Base-by-base conservation (phyloP, 2,329 filamentous ascomycete genomes). In the Pyricularia pennisetigena region DNA sequence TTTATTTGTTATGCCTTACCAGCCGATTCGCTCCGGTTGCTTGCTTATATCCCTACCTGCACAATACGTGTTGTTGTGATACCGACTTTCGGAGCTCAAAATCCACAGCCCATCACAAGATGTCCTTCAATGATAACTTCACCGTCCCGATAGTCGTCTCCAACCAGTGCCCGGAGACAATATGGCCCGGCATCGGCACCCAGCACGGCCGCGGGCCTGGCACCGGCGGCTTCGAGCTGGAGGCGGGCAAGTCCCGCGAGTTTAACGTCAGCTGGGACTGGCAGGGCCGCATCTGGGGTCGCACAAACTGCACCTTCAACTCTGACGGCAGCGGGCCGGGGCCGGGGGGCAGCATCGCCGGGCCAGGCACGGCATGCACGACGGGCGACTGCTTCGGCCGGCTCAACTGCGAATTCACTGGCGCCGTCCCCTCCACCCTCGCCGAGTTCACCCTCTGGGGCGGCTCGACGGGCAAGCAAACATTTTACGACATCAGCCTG, bases 401-500 rank as follows among this genome's bases (percentile, higher is more conserved):
- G 69, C 74, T 94, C 69, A 81, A 90, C 74, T 96, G 90, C 79
- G 81, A 85, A 73, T 86, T 86, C 72, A 87, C 89, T 70, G 91
- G 92, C 23, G 83, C 87, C 68, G 85, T 88, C 32, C 92, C 92
- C 12, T 88, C 88, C 16, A 94, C 91, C 1, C 84, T 96, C 14
- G 91, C 90, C 57, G 92, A 96, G 75, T 94, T 95, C 78, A 93
- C 90, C 68, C 83, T 94, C 20, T 85, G 87, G 66, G 90, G 89
- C 30, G 88, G 89, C 32, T 79, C 83, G 62, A 81, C 82, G 26
- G 80, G 80, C 65, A 78, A 75, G 69, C 89, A 93, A 74, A 90
- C 88, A 10, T 95, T 92, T 76, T 94, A 94, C 79, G 92, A 95
- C 76, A 91, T 95, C 71, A 93, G 90, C 59, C 82, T 94, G 2